A percentile compares a stretch with the other conserved stretches of the same genome.
Evolutionary conservation across 2,329 filamentous ascomycete species (phyloP).

Genomic region (Calonectria pteridis): DNA sequence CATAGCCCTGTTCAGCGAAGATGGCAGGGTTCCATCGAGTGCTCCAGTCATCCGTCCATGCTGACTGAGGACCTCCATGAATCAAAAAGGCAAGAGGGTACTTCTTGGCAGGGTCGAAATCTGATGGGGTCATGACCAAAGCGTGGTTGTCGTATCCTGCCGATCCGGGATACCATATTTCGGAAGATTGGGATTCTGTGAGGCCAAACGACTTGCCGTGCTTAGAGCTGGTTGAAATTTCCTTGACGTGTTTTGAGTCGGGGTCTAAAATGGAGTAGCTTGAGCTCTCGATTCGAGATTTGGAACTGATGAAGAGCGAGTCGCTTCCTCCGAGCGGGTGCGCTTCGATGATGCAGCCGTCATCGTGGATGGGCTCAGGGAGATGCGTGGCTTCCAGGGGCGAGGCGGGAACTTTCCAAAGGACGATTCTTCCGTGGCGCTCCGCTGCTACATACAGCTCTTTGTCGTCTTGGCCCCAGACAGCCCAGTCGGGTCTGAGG

Average conservation of each 20-base stretch:
- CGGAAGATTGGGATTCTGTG: constrained; percentile 71
- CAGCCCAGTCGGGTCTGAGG: constrained; percentile 65
- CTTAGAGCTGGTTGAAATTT: constrained; percentile 74
- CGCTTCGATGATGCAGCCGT: constrained; percentile 68
- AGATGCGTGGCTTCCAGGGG: constrained; percentile 61
- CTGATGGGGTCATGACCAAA: constrained; percentile 72
- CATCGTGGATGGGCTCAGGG: constrained; percentile 62
- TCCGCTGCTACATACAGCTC: constrained; percentile 82
- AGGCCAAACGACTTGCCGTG: constrained; percentile 77
- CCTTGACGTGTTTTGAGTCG: constrained; percentile 47
- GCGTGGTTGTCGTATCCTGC: constrained; percentile 77
- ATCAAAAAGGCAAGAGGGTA: constrained; percentile 86
- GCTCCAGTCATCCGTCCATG: constrained; percentile 82
- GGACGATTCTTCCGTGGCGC: constrained; percentile 70
- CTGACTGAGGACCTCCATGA: constrained; percentile 85
- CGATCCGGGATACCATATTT: constrained; percentile 78
- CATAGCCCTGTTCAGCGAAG: constrained; percentile 89
- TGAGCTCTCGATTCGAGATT: constrained; percentile 79
- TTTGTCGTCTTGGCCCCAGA: constrained; percentile 70
- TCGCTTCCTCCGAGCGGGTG: constrained; percentile 61
- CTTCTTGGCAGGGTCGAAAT: constrained; percentile 77
- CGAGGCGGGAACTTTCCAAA: constrained; percentile 72
- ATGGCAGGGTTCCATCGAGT: constrained; percentile 89
- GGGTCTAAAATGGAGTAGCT: constrained; percentile 73
- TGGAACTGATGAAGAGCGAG: constrained; percentile 74